These are phyloP conservation scores for Mollisiaceae sp. DNA, from an alignment of 2,329 filamentous ascomycete genomes.

Conservation along the genomic window DNA sequence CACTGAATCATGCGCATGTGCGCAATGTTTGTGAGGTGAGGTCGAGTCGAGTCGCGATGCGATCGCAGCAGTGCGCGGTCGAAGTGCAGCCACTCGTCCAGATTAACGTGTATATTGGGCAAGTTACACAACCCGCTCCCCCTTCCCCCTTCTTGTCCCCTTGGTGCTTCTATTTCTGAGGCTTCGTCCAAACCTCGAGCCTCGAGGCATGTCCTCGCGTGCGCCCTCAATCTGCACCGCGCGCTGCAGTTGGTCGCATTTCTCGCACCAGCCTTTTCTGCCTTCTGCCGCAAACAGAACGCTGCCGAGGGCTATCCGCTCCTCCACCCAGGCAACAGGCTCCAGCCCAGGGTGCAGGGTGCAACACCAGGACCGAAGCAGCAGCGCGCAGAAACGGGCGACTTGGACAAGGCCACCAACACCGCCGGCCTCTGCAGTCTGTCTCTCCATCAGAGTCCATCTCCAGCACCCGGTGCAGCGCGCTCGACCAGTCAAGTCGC, in stretches of 20 bases:
- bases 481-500: neutral
- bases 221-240: neutral
- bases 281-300: constrained; percentile 1
- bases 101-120: neutral
- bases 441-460: neutral
- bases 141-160: neutral
- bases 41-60: neutral
- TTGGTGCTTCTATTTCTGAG: neutral
- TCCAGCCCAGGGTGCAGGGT: neutral
- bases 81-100: constrained; percentile 5
- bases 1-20: neutral
- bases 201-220: neutral
- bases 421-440: neutral
- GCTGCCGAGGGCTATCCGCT: constrained; percentile 1
- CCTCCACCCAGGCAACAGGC: neutral
- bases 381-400: neutral
- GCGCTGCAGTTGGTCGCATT: constrained; percentile 12
- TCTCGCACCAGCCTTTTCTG: constrained; percentile 11
- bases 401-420: neutral
- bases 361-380: neutral
- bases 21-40: neutral
- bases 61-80: constrained; percentile 4
- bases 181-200: constrained; percentile 3
- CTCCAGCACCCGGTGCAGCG: neutral
- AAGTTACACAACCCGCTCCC: neutral